Conservation (phyloP, 2,329 filamentous ascomycete species). For the Calycina herbarum region DNA sequence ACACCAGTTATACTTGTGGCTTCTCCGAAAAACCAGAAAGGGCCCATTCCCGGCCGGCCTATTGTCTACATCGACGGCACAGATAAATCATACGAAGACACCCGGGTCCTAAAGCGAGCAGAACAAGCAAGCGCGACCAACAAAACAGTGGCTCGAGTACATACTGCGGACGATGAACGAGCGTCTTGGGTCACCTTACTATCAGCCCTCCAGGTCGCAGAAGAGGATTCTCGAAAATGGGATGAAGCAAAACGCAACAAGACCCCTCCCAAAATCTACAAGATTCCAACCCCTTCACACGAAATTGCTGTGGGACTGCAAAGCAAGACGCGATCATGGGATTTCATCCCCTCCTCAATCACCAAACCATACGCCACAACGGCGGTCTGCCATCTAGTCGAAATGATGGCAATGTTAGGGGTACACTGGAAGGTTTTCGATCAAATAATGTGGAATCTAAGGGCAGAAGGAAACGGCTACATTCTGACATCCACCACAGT, state of each 20-base stretch:
- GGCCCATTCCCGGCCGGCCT: slow-evolving; percentile 27
- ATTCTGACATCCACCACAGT: slow-evolving; percentile 39
- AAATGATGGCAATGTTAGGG: slow-evolving; percentile 42
- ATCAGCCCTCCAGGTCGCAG: slow-evolving; percentile 52
- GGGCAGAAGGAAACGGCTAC: slow-evolving; percentile 41
- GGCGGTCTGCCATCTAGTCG: slow-evolving; percentile 39
- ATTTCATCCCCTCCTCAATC: slow-evolving; percentile 41
- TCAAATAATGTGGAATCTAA: slow-evolving; percentile 50
- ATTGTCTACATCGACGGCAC: slow-evolving; percentile 35
- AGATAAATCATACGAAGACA: slow-evolving; percentile 28
- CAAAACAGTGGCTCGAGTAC: slow-evolving; percentile 38
- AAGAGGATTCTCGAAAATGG: slow-evolving; percentile 50
- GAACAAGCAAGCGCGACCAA: slow-evolving; percentile 21
- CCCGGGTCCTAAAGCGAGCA: slow-evolving; percentile 18
- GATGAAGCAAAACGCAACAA: slow-evolving; percentile 14
- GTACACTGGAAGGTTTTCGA: slow-evolving; percentile 62
- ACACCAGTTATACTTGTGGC: slow-evolving; percentile 39
- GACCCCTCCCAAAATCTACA: slow-evolving; percentile 16
- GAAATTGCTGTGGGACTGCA: slow-evolving; percentile 34
- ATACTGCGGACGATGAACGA: slow-evolving; percentile 57
- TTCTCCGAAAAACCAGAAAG: slow-evolving; percentile 30
- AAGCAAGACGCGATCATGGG: slow-evolving; percentile 40
- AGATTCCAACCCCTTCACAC: slow-evolving; percentile 22
- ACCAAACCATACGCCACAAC: slow-evolving; percentile 40
- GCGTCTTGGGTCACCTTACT: slow-evolving; percentile 55